phyloP scores from a whole-genome alignment of 345 rosid species.

The Adansonia digitata region DNA sequence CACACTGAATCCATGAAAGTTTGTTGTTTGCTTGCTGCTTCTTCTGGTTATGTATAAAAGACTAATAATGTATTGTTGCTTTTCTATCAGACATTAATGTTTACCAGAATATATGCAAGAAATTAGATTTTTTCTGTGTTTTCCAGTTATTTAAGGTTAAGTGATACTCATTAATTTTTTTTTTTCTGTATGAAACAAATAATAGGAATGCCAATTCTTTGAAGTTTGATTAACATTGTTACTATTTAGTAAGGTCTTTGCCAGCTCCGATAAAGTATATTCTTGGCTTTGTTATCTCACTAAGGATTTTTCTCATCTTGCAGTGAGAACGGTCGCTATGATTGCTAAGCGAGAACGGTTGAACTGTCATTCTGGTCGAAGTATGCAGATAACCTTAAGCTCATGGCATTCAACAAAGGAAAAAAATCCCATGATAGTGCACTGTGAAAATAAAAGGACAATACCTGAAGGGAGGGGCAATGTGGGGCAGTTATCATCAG shows the following conservation, averaged over 20 bases:
- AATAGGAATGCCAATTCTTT: not conserved
- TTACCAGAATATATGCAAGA: not conserved
- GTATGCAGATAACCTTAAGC: slow-evolving; percentile 2
- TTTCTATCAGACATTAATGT: not conserved
- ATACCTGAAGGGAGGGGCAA: not conserved
- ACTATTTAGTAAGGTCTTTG: not conserved
- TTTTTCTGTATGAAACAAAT: no score
- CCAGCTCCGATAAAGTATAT: not conserved
- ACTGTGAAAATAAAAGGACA: slow-evolving; percentile 1
- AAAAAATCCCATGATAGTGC: slow-evolving; percentile 4
- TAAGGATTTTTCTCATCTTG: slow-evolving; percentile 5
- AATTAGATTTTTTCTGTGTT: not conserved
- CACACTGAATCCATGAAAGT: not conserved
- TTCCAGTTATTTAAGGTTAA: not conserved
- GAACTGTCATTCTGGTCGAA: slow-evolving; percentile 2
- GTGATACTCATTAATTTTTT: not conserved
- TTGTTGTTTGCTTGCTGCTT: not conserved
- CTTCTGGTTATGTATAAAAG: not conserved
- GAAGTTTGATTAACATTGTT: not conserved
- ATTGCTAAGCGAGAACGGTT: slow-evolving; percentile 23
- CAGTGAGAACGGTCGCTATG: slow-evolving; percentile 36
- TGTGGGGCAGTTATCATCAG: not conserved
- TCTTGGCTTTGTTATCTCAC: not conserved
- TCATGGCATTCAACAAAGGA: slow-evolving; percentile 17
- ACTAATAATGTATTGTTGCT: not conserved